Conservation (phyloP, 495 filamentous ascomycete genomes). For the Penicillium coprophilum region DNA sequence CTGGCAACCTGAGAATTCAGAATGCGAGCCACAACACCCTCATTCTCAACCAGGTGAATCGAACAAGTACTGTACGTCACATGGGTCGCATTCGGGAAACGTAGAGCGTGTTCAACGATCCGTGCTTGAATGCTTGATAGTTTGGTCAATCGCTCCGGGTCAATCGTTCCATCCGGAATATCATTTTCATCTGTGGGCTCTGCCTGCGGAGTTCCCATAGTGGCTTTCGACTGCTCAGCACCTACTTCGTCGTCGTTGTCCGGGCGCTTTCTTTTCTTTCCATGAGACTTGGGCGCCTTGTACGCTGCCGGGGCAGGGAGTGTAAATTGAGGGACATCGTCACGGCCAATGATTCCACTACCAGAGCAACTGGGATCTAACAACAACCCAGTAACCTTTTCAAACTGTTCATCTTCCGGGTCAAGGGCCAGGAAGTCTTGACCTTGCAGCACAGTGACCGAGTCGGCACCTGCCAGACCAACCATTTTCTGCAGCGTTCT, state of each 20-base stretch:
- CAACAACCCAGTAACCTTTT: conserved; percentile 67
- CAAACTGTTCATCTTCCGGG: conserved; percentile 53
- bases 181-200: conserved; percentile 41
- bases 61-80: conserved; percentile 95
- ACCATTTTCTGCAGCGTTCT: conserved; percentile 82
- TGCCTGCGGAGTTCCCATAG: conserved; percentile 11
- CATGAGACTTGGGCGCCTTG: conserved; percentile 26
- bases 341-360: conserved; percentile 86
- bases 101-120: conserved; percentile 78
- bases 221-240: conserved; percentile 16
- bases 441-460: conserved; percentile 63
- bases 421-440: conserved; percentile 78
- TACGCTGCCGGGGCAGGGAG: conserved; percentile 36
- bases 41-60: conserved; percentile 81
- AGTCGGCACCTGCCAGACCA: conserved; percentile 64
- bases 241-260: conserved; percentile 26
- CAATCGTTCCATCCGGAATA: conserved; percentile 24
- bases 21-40: conserved; percentile 72
- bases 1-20: conserved; percentile 63
- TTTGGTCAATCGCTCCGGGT: conserved; percentile 59
- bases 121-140: conserved; percentile 75
- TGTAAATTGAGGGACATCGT: conserved; percentile 64
- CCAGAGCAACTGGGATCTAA: conserved; percentile 94
- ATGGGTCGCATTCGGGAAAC: conserved; percentile 71
- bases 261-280: conserved; percentile 47